Percentiles rank a stretch among this genome's conserved stretches.
Conservation (phyloP, 805 yeast genomes). For the Candida corydali region DNA sequence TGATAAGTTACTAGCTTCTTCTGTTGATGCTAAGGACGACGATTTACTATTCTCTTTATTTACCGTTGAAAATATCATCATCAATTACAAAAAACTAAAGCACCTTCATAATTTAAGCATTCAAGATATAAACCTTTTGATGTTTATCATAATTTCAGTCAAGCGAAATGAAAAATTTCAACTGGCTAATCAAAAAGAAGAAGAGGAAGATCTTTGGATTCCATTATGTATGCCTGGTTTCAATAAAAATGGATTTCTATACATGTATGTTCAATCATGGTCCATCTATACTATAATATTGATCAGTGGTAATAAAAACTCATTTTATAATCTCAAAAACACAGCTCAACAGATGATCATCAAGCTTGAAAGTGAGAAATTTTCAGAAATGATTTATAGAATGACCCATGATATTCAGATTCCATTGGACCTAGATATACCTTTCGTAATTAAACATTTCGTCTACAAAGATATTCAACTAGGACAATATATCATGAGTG, state of each 20-base stretch:
- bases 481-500: slow-evolving; percentile 59
- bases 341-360: slow-evolving; percentile 50
- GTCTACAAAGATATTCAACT: slow-evolving; percentile 67
- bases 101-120: slow-evolving; percentile 80
- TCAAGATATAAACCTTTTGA: slow-evolving; percentile 71
- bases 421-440: slow-evolving; percentile 19
- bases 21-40: slow-evolving; percentile 22
- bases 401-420: slow-evolving; percentile 14
- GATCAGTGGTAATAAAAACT: slow-evolving; percentile 67
- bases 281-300: slow-evolving; percentile 36
- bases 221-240: slow-evolving; percentile 91
- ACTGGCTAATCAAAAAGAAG: neutral
- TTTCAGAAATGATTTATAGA: slow-evolving; percentile 18
- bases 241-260: slow-evolving; percentile 82
- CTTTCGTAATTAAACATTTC: slow-evolving; percentile 62
- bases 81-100: slow-evolving; percentile 70
- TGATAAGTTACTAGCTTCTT: slow-evolving; percentile 34
- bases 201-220: slow-evolving; percentile 76
- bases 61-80: slow-evolving; percentile 58
- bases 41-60: slow-evolving; percentile 74
- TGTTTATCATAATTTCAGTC: slow-evolving; percentile 57
- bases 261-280: slow-evolving; percentile 61
- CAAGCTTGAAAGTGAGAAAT: slow-evolving; percentile 18
- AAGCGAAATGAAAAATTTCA: slow-evolving; percentile 6
- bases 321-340: slow-evolving; percentile 71